Conservation (phyloP, 371 early-diverging fungal species). For the Mortierella sp. region DNA sequence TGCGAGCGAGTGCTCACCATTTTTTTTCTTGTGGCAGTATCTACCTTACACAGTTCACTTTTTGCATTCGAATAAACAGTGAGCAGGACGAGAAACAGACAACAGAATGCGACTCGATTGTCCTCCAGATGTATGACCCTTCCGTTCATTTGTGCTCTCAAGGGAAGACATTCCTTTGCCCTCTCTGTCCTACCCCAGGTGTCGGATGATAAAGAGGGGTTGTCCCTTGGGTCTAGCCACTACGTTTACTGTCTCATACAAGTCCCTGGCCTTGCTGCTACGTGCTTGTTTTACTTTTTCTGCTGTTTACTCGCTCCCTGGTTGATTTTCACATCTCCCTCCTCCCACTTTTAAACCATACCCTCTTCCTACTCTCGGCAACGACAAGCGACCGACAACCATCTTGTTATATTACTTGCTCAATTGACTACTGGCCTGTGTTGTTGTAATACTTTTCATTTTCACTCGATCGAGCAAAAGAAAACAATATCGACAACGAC, state of each 20-base stretch:
- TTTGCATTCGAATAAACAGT: background rate
- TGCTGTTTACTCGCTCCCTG: background rate
- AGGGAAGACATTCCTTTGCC: constrained; percentile 5
- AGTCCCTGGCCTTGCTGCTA: background rate
- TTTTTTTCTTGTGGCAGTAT: background rate
- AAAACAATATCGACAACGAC: background rate
- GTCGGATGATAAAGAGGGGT: background rate
- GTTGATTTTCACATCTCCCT: background rate
- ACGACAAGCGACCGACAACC: background rate
- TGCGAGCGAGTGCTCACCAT: background rate
- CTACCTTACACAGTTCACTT: no score
- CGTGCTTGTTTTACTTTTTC: background rate
- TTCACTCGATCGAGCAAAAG: background rate
- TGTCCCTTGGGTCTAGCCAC: constrained; percentile 1
- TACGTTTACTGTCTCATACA: background rate
- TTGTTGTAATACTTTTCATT: background rate
- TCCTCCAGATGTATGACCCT: background rate
- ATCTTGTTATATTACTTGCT: no score
- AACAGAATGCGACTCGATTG: background rate
- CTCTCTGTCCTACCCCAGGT: background rate
- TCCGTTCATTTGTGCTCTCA: background rate
- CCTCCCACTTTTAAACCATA: background rate
- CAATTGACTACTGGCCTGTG: background rate
- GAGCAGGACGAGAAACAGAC: background rate
- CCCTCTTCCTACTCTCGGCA: background rate